Percentiles rank a stretch among this genome's conserved stretches.
Conservation (phyloP, 2,329 filamentous ascomycete species). For the Cercospora beticola region DNA sequence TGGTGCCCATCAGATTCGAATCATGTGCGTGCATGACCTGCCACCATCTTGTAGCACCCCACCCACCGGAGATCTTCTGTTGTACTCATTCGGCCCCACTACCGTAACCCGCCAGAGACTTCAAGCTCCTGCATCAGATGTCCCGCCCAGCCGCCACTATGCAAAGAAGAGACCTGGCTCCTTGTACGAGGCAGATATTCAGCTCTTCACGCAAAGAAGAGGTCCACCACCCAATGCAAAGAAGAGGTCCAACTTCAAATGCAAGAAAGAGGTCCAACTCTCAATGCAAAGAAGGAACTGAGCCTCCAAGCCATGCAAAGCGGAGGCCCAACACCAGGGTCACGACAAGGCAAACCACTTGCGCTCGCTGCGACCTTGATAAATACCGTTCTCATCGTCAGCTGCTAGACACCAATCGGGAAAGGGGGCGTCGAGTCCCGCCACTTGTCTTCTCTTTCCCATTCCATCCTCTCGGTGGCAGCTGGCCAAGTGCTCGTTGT, state of each 20-base stretch:
- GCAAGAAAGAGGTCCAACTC: neutral
- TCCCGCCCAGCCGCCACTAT: neutral
- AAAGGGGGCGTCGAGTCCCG: conserved; percentile 6
- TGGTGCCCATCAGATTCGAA: neutral
- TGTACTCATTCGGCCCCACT: neutral
- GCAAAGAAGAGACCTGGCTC: neutral
- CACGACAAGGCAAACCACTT: neutral
- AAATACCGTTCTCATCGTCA: neutral
- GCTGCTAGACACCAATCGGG: neutral
- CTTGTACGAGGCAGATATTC: neutral
- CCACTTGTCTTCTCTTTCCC: conserved; percentile 5
- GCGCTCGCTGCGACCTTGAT: neutral
- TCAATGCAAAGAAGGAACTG: neutral
- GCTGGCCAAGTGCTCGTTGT: neutral
- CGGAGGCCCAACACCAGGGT: neutral
- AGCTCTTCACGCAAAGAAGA: neutral
- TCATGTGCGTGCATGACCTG: neutral
- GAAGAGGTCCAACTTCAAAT: neutral
- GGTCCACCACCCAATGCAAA: neutral
- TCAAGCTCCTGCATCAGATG: neutral
- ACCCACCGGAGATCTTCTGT: neutral
- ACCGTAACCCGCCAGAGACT: neutral
- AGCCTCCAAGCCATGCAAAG: neutral
- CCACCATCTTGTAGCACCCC: neutral
- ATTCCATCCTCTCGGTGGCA: conserved; percentile 1